Evolutionary conservation across 2,329 filamentous ascomycete genomes (phyloP), one percentile per base, ranked within the genome.

Genomic region (Calonectria hongkongensis): DNA sequence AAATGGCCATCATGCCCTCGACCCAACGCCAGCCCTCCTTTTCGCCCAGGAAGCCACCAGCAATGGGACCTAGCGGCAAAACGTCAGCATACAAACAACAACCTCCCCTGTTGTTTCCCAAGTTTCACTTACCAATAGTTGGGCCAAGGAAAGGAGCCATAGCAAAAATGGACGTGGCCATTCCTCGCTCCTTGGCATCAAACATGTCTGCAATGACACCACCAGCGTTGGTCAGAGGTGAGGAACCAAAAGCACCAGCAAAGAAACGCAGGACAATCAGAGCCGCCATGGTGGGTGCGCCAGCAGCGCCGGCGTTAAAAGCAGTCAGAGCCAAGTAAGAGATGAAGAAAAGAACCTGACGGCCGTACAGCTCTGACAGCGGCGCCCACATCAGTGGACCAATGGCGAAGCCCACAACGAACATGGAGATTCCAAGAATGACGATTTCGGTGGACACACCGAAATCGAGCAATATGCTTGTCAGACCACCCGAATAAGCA

Each of bases 201-300:
- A 92, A 93, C 83, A 93, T 89, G 79, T 93, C 92, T 48, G 91
- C 91, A 75, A 93, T 89, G 30, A 91, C 87, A 76, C 91, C 92
- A 3, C 90, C 90, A 1, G 89, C 88, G 75, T 92, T 92, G 9
- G 91, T 92, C 72, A 93, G 82, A 1, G 91, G 89, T 0, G 90
- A 90, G 0, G 90, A 90, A 5, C 91, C 92, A 76, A 92, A 92
- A 9, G 89, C 83, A 47, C 92, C 91, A 27, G 90, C 89, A 66
- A 94, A 89, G 83, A 94, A 94, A n/a, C 93, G 89, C 47, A 94
- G 85, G n/a, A 93, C 87, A 39, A 94, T 83, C 2, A 95, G 84
- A 1, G 89, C 89, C 60, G 85, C 85, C 72, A 92, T 90, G 75
- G 89, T 91, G 70, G 89, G 84, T 0, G 89, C 85, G 10, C 88